Conservation (phyloP, 345 rosid genomes). For the Pistacia atlantica region DNA sequence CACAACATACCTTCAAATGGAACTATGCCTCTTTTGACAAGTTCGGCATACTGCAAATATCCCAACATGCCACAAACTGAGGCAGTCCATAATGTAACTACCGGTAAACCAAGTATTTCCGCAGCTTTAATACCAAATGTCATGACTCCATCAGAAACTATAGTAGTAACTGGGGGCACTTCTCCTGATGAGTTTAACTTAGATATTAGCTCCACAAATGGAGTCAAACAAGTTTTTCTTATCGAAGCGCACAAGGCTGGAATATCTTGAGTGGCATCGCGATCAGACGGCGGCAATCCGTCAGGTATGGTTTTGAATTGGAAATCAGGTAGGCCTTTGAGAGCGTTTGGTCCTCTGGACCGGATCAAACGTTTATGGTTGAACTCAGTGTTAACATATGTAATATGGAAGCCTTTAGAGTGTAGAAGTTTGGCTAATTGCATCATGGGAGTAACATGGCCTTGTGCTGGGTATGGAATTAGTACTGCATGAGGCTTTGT, state of each 20-base stretch:
- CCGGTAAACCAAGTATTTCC: slow-evolving; percentile 27
- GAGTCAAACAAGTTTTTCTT: slow-evolving; percentile 32
- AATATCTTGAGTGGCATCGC: slow-evolving; percentile 29
- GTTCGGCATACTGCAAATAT: slow-evolving; percentile 20
- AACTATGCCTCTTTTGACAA: slow-evolving; percentile 25
- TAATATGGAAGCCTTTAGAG: slow-evolving; percentile 42
- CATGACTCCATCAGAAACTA: slow-evolving; percentile 41
- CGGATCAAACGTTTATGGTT: slow-evolving; percentile 34
- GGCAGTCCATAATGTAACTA: slow-evolving; percentile 28
- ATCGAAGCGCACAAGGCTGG: slow-evolving; percentile 13
- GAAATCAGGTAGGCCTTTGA: slow-evolving; percentile 35
- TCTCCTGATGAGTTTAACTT: slow-evolving; percentile 23
- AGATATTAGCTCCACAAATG: slow-evolving; percentile 28
- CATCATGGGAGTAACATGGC: slow-evolving; percentile 41
- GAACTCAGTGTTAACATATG: slow-evolving; percentile 42
- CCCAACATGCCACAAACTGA: slow-evolving; percentile 32
- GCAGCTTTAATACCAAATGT: slow-evolving; percentile 29
- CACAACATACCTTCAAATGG: slow-evolving; percentile 31
- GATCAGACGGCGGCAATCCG: slow-evolving; percentile 29
- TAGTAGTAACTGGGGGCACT: slow-evolving; percentile 25
- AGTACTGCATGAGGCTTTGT: slow-evolving; percentile 17
- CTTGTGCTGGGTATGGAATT: slow-evolving; percentile 39
- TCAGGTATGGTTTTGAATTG: slow-evolving; percentile 34
- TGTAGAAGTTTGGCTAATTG: slow-evolving; percentile 34
- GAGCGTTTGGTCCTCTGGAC: slow-evolving; percentile 22